Base-by-base conservation (phyloP, 2,329 filamentous ascomycete genomes). In the Curvularia verruculosa region DNA sequence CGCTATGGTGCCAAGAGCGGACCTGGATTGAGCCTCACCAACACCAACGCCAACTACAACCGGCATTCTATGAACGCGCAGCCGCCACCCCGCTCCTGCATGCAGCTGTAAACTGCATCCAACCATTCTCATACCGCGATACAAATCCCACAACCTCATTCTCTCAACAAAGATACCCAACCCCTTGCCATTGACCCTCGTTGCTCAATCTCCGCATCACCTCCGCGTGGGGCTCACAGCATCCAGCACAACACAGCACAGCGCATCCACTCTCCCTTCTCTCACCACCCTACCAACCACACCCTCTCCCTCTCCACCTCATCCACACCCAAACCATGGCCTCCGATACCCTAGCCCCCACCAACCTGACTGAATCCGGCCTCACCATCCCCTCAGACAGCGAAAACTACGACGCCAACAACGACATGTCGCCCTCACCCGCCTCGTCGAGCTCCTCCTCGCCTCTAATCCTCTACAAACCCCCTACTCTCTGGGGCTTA, bases 401-500 rank as follows among this genome's bases (percentile, higher is more conserved):
- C 81, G 90, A 94, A 78, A 89, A 89, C 76, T 94, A 95, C 79
- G 89, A 88, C 51, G 85, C 83, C 84, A 56, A 84, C 5, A 85
- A 85, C 2, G 85, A 85, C 5, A 82, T 82, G 13, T 79, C 79
- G 21, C 87, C 87, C 48, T 84, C 86, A 3, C 87, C 87, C 47
- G 84, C 86, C 2, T 86, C 87, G 3, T 82, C 83, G 7, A 79
- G 79, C 51, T 88, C 86, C 10, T 84, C 28, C 28, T 29, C 86
- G 1, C 88, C 89, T 8, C 78, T 96, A 68, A 88, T 96, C 46
- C 85, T 98, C 45, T 99, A 98, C 83, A 87, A 87, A 64, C 92
- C 93, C 3, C 93, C 95, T 2, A 96, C 92, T 0, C 70, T 96
- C 43, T 96, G 91, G 91, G 87, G 90, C 9, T 77, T 99, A 61